Conservation (phyloP, 768 basidiomycete genomes). For the Mycena leptocephala region DNA sequence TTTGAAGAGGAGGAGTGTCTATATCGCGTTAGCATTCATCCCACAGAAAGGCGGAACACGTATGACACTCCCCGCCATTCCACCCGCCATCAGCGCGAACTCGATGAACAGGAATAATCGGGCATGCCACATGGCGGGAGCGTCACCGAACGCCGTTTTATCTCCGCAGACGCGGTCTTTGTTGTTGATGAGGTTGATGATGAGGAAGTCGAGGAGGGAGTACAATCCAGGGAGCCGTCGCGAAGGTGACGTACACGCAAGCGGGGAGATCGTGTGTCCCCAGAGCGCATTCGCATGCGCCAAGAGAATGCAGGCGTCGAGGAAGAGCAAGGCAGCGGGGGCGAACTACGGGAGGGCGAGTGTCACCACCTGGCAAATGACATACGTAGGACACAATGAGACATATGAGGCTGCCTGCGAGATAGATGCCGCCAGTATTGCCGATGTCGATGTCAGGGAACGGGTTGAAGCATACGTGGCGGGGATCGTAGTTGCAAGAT, state of each 20-base stretch:
- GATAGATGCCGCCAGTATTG: constrained; percentile 89
- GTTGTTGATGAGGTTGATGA: constrained; percentile 98
- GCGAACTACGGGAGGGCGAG: constrained; percentile 78
- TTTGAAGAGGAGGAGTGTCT: constrained; percentile 94
- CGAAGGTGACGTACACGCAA: constrained; percentile 86
- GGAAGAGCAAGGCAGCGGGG: constrained; percentile 94
- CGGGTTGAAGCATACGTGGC: constrained; percentile 63
- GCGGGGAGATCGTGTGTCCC: constrained; percentile 77
- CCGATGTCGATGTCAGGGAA: too few species aligned
- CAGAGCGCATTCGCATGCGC: constrained; percentile 87
- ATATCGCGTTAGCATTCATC: neutral
- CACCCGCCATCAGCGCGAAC: constrained; percentile 98
- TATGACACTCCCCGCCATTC: constrained; percentile 96
- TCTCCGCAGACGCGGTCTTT: constrained; percentile 86
- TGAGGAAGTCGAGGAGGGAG: constrained; percentile 91
- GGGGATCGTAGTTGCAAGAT: constrained; percentile 28
- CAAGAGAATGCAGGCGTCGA: constrained; percentile 94
- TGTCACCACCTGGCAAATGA: too few species aligned
- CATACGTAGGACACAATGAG: neutral
- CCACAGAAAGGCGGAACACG: constrained; percentile 51
- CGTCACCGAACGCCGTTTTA: constrained; percentile 82
- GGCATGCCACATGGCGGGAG: constrained; percentile 92
- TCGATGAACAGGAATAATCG: constrained; percentile 94
- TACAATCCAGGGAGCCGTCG: constrained; percentile 98
- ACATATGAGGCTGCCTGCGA: constrained; percentile 93